Base-by-base conservation (phyloP, 495 filamentous ascomycete genomes). In the Penicillium goetzii region DNA sequence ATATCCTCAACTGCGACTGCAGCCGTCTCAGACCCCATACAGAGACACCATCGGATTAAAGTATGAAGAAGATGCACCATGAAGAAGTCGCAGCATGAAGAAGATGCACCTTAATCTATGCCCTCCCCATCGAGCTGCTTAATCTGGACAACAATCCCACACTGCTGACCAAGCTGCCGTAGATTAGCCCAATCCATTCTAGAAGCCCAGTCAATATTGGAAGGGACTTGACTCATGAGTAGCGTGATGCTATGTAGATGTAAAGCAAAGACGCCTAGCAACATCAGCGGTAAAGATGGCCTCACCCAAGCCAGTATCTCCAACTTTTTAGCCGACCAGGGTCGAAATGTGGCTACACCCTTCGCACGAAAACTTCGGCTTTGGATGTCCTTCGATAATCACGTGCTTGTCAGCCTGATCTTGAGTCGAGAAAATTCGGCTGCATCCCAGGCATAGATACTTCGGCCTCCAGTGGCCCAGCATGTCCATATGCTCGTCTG, bases 271-370 rank as follows among this genome's bases (percentile, higher is more conserved):
- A 32, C 61, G 9, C 36, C 51, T 23, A 65, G 62, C 55, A 58
- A 32, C n/a, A 41, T 59, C 17, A 56, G 34, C 51, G 67, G 64
- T 15, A 76, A 73, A 61, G 67, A 68, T 30, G 68, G 72, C 19
- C 66, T 74, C 15, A 70, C 71, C 17, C 80, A 82, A 53, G 79
- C 74, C 49, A 79, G 68, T 43, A 75, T 82, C 17, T 73, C 78
- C 3, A 69, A 71, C 30, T 82, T 77, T 58, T 78, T 82, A 67
- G 74, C 7, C 66, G 66, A 2, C 64, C 71, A 63, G 69, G 66
- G 30, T 3, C 30, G 30, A 32, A 32, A 32, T 32, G 0, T 32
- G 5, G 30, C 30, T 32, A 32, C 30, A 32, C 30, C 30, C 30
- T 32, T 32, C 30, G 2, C 30, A 32, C 2, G 5, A 32, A 32